phyloP scores from a whole-genome alignment of 306 rosid genomes.

The Hippophae tibetana region DNA sequence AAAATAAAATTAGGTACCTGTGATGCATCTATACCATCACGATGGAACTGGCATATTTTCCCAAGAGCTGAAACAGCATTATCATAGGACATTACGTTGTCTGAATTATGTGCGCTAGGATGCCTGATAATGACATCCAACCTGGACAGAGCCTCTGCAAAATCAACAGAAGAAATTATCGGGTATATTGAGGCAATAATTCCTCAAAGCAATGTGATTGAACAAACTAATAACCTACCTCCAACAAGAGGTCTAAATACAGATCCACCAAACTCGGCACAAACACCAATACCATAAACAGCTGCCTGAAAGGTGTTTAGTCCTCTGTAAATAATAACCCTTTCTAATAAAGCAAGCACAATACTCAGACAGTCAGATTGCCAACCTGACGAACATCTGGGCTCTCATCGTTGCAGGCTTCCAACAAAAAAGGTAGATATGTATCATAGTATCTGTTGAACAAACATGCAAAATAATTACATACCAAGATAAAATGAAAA shows the following conservation, averaged over 20 bases:
- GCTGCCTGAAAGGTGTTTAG: conserved; percentile 59
- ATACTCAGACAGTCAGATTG: conserved; percentile 2
- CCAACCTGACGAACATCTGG: conserved; percentile 96
- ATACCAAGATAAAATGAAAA: conserved; percentile 4
- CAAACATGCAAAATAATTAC: conserved; percentile 14
- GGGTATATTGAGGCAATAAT: not conserved
- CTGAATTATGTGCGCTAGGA: not conserved
- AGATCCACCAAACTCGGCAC: conserved; percentile 93
- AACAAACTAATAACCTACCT: conserved; percentile 30
- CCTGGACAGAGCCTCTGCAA: conserved; percentile 1
- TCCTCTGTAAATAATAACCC: conserved; percentile 9
- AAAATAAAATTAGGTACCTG: not conserved
- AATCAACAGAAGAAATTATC: not conserved
- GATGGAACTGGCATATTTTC: conserved; percentile 1
- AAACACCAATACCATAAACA: conserved; percentile 95
- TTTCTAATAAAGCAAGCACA: not conserved
- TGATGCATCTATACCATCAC: not conserved
- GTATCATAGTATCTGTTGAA: conserved; percentile 73
- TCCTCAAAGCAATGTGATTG: not conserved
- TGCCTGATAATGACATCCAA: not conserved
- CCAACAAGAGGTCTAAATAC: conserved; percentile 79
- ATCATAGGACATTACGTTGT: not conserved
- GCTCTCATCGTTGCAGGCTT: conserved; percentile 92
- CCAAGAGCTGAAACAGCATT: not conserved
- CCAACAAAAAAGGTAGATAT: conserved; percentile 90